Percentiles rank a stretch among this genome's conserved stretches.
These are phyloP conservation scores for Lachnellula arida DNA, from an alignment of 2,329 filamentous ascomycete species.

Conservation along the genomic window DNA sequence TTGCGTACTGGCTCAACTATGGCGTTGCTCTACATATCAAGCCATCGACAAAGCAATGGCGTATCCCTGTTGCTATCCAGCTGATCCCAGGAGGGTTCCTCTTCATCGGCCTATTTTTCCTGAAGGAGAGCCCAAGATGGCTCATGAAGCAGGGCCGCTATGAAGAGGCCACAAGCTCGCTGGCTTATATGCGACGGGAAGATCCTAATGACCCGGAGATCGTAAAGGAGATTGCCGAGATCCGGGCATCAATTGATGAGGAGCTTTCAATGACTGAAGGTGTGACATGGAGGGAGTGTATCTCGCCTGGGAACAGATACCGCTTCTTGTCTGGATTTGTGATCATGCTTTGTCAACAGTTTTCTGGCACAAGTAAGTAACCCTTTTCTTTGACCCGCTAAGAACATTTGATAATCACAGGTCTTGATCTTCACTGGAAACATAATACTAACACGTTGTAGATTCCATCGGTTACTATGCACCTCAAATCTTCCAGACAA, in stretches of 20 bases:
- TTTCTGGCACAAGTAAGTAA: slow-evolving; percentile 14
- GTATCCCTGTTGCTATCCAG: slow-evolving; percentile 46
- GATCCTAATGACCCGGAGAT: slow-evolving; percentile 51
- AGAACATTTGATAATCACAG: no score
- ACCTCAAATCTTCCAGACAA: slow-evolving; percentile 56
- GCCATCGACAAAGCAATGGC: slow-evolving; percentile 30
- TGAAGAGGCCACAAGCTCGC: slow-evolving; percentile 50
- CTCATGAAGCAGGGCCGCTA: slow-evolving; percentile 60
- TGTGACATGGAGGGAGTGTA: slow-evolving; percentile 48
- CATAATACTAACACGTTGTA: no score
- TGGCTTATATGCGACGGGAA: slow-evolving; percentile 56
- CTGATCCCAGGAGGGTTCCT: slow-evolving; percentile 20
- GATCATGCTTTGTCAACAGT: slow-evolving; percentile 43
- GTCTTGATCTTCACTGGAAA: no score
- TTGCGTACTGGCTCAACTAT: slow-evolving; percentile 40
- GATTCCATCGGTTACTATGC: slow-evolving; percentile 24
- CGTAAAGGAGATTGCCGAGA: slow-evolving; percentile 55
- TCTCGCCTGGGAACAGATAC: slow-evolving; percentile 36
- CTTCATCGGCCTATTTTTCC: slow-evolving; percentile 36
- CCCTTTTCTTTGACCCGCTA: no score
- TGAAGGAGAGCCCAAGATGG: slow-evolving; percentile 52
- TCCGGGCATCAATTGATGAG: slow-evolving; percentile 61
- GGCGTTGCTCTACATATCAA: slow-evolving; percentile 47
- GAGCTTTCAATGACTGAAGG: slow-evolving; percentile 68
- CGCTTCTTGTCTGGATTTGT: slow-evolving; percentile 38